Percentiles rank a stretch among this genome's conserved stretches.
These are phyloP conservation scores for Evernia prunastri DNA, from an alignment of 495 filamentous ascomycete species.

Conservation along the genomic window DNA sequence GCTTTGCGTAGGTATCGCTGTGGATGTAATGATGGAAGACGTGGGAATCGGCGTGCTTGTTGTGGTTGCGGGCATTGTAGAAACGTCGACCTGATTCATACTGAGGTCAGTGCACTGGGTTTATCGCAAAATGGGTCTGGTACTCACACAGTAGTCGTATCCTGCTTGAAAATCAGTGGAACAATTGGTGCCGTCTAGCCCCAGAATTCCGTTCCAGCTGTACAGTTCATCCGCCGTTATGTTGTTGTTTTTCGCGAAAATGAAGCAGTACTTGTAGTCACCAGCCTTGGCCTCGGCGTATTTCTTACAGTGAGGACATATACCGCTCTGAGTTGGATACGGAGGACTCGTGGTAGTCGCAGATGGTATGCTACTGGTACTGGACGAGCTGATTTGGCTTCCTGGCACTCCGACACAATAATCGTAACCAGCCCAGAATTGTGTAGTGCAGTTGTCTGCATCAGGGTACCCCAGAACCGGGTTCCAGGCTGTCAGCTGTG, in stretches of 20 bases:
- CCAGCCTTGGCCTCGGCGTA: neutral
- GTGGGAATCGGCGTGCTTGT: neutral
- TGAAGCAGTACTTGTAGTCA: neutral
- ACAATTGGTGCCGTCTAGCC: neutral
- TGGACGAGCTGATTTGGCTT: neutral
- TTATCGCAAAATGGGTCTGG: neutral
- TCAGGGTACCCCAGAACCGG: neutral
- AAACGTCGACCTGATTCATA: neutral
- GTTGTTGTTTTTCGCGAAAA: neutral
- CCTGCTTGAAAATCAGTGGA: neutral
- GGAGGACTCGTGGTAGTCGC: neutral
- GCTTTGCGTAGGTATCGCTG: neutral
- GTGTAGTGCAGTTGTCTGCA: neutral
- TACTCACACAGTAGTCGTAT: neutral
- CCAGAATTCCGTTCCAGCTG: neutral
- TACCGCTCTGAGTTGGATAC: neutral
- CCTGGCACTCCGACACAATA: neutral
- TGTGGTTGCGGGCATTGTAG: neutral
- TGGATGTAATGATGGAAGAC: neutral
- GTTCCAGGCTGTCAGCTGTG: neutral
- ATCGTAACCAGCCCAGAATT: neutral
- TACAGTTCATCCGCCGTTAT: neutral
- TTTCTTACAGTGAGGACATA: neutral
- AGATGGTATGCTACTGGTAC: neutral
- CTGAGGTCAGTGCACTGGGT: neutral